Evolutionary conservation across 176 grass and related monocot genomes (phyloP), one percentile per base, ranked within the genome.

Genomic region (Carex littledalei): DNA sequence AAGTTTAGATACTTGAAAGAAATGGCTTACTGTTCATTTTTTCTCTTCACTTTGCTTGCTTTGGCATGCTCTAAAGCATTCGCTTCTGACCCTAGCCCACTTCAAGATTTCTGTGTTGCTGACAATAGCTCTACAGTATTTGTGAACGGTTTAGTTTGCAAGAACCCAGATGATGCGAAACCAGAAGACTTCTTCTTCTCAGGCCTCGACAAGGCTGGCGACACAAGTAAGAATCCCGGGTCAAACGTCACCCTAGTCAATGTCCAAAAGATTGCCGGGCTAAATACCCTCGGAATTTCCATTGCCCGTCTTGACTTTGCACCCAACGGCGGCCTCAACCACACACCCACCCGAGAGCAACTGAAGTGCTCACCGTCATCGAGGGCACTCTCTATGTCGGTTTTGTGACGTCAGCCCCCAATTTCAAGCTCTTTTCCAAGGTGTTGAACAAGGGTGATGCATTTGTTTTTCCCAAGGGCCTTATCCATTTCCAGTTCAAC

Each of bases 81-180:
- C n/a, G 93, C 86, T 37, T 81, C 58, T n/a, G 90, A 94, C 6
- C 90, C 90, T 0, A 84, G 63, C 34, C 84, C 60, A 16, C 93
- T 94, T 63, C 90, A 92, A 83, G 93, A 94, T 45, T 88, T 92
- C 6, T 45, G 67, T 45, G 67, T 71, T 1, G 67, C 37, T 4
- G 35, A 70, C 4, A 35, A 18, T 1, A 20, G 9, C 37, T 45
- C 67, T 71, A 45, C 26, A 79, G 37, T 71, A 20, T 21, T 45
- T 3, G 67, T 71, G 67, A 71, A 71, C 17, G 67, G 67, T 18
- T 45, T 71, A 37, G 67, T 71, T 20, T 71, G 67, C 67, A 71
- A 71, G 67, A 71, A 71, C 67, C 67, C 67, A 5, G 11, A 4
- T 45, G 67, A 71, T 45, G 26, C 6, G 8, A 71, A 71, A n/a